Conservation (phyloP, 2,329 filamentous ascomycete species). For the Coniochaeta prunicola region DNA sequence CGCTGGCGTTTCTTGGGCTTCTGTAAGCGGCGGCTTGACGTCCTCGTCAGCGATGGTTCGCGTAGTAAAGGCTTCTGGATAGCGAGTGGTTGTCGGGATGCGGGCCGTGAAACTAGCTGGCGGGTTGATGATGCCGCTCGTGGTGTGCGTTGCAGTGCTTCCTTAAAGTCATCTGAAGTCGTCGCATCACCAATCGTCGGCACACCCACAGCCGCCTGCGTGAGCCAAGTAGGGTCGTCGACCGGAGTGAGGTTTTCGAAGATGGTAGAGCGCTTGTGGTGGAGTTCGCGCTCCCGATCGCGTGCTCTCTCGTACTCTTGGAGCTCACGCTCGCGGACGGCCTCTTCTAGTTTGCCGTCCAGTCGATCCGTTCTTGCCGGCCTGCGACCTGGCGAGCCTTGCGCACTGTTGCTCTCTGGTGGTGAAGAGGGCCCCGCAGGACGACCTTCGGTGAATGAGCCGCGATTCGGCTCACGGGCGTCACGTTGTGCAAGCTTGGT, state of each 20-base stretch:
- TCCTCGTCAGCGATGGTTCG: conserved; percentile 9
- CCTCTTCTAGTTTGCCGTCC: conserved; percentile 6
- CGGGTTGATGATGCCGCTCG: conserved; percentile 6
- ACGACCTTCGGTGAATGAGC: conserved; percentile 10
- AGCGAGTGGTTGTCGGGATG: conserved; percentile 1
- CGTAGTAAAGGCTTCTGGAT: conserved; percentile 2
- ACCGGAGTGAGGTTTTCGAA: conserved; percentile 18
- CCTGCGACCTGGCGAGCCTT: not conserved
- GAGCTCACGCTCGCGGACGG: conserved; percentile 13
- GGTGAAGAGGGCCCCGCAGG: conserved; percentile 4
- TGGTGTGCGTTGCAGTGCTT: conserved; percentile 18
- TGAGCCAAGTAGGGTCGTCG: conserved; percentile 15
- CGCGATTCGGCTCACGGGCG: conserved; percentile 16
- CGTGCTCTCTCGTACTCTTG: conserved; percentile 9
- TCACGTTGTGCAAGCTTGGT: conserved; percentile 33
- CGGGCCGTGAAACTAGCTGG: not conserved
- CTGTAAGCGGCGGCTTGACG: conserved; percentile 12
- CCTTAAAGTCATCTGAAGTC: conserved; percentile 20
- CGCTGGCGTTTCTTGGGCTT: conserved; percentile 31
- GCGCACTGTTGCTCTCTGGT: not conserved
- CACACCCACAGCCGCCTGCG: conserved; percentile 17
- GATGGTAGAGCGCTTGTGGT: conserved; percentile 16
- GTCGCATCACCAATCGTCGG: conserved; percentile 13
- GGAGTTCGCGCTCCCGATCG: conserved; percentile 15
- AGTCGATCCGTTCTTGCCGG: conserved; percentile 5